Base-by-base conservation (phyloP, 1,284 basidiomycete species). In the Austroboletus novae-zelandiae region DNA sequence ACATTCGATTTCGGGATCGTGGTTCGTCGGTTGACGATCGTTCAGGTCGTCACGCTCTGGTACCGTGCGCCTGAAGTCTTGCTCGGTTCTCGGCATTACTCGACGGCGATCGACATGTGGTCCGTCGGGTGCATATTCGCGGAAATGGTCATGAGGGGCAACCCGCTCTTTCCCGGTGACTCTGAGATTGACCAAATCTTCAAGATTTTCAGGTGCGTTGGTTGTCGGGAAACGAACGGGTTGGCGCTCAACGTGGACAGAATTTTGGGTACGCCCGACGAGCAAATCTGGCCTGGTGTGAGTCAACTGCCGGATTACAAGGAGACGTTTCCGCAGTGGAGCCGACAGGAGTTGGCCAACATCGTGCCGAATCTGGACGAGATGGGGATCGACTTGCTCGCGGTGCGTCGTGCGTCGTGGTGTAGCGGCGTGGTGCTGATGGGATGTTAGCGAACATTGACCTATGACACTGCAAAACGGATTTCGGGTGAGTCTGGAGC, bases 121-220 rank as follows among this genome's bases (percentile, higher is more conserved):
- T 94, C 91, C 42, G 94, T 98, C 23, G 96, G 95, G 2, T 94
- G 91, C 61, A 96, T 96, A 64, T 89, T 91, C 60, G 93, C 93
- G 9, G 93, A 96, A 71, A 95, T 96, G 93, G 83, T 90, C 48
- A 85, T 91, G 80, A 77, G 81, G 55, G 87, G 94, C 23, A 82
- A 86, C 58, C 95, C 96, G 2, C 78, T 98, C 23, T 98, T 98
- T 81, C 94, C 96, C 13, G 96, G 97, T 9, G 96, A 99, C 73
- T 98, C 94, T 27, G 96, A 99, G 73, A 99, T 99, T 63, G 96
- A 99, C 74, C 95, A 99, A 74, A 99, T 99, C 61, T 99, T 98
- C 83, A 92, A 94, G 72, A 99, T 98, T 65, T 99, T 99, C 81
- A 84, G 91, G 92, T 91, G 55, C 50, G 78, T 62, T 20, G 7